Base-by-base conservation (phyloP, 352 stramenopile species). In the Plasmopara muralis region DNA sequence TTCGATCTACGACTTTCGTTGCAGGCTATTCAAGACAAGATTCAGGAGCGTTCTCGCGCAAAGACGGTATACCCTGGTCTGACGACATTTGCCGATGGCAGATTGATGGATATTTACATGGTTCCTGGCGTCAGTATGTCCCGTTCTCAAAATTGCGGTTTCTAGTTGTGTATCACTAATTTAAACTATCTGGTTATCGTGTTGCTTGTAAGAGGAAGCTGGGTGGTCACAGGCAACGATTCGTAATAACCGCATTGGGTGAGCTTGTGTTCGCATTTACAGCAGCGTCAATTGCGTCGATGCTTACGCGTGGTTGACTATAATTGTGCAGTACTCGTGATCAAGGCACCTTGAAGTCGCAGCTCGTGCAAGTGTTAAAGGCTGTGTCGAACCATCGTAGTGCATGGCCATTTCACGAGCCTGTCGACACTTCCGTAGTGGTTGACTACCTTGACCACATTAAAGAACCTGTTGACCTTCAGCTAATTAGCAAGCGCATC, bases 361-460 rank as follows among this genome's bases (percentile, higher is more conserved):
- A 93, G 44, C 64, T 98, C 25, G 72, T 85, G 39, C 62, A 79
- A 28, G 70, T 98, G 15, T 78, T 96, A 44, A 93, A 92, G 42
- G 86, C 95, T 25, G 72, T 98, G 10, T 89, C 88, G 39, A 96
- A 88, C 53, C 93, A 99, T 62, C 87, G 96, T 35, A 97, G 93
- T 54, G 82, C 96, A 28, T 99, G 96, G 97, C 94, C 95, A 8
- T 99, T 99, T 66, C 87, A 96, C 31, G 95, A 99, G 59, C 96
- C 97, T 0, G 97, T 99, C 8, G 86, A 98, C 69, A 96, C 83
- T 31, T 87, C 64, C 41, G 80, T 97, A 45, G 96, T 98, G 2
- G 77, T 93, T 8, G 96, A 99, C 75, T 99, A 99, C 75, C 66
- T 98, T 29, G 87, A 98, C 16, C 83, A 98, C 51, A 95, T 99